These are phyloP conservation scores for Marsdenia floribunda DNA, from an alignment of 257 asterid species.

Conservation along the genomic window DNA sequence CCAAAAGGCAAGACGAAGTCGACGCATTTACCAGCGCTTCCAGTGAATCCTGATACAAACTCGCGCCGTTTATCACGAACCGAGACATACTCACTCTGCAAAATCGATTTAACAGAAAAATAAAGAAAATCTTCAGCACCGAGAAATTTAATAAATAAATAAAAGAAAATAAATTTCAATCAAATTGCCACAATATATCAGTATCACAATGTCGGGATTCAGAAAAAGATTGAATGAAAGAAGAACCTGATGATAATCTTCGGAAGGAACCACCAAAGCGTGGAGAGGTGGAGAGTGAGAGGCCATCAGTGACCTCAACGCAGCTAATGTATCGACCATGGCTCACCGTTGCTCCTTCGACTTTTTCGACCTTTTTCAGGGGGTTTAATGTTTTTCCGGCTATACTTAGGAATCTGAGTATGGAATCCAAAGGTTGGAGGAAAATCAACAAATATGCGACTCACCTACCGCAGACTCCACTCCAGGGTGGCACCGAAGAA, in stretches of 20 bases:
- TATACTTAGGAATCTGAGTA: too few relatives aligned
- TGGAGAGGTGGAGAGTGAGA: slow-evolving; percentile 81
- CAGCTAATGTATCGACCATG: slow-evolving; percentile 59
- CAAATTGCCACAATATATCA: not conserved
- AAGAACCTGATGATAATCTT: slow-evolving; percentile 89
- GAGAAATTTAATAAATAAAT: not conserved
- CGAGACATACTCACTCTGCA: slow-evolving; percentile 92
- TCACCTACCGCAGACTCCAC: too few relatives aligned
- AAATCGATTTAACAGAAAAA: slow-evolving; percentile 1
- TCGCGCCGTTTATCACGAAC: slow-evolving; percentile 83
- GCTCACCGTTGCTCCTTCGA: too few relatives aligned
- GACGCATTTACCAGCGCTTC: slow-evolving; percentile 67
- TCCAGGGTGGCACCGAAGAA: too few relatives aligned
- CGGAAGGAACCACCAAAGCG: slow-evolving; percentile 85
- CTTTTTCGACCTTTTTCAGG: not conserved
- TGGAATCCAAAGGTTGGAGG: too few relatives aligned
- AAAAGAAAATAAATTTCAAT: not conserved
- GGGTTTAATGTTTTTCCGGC: too few relatives aligned
- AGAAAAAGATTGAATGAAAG: not conserved
- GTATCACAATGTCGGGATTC: not conserved
- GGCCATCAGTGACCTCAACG: slow-evolving; percentile 70
- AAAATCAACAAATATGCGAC: too few relatives aligned
- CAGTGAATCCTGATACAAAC: slow-evolving; percentile 86
- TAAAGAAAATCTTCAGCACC: not conserved
- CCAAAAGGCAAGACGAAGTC: not conserved